phyloP scores from a whole-genome alignment of 1,284 basidiomycete species.

The Cutaneotrichosporon dermatis region DNA sequence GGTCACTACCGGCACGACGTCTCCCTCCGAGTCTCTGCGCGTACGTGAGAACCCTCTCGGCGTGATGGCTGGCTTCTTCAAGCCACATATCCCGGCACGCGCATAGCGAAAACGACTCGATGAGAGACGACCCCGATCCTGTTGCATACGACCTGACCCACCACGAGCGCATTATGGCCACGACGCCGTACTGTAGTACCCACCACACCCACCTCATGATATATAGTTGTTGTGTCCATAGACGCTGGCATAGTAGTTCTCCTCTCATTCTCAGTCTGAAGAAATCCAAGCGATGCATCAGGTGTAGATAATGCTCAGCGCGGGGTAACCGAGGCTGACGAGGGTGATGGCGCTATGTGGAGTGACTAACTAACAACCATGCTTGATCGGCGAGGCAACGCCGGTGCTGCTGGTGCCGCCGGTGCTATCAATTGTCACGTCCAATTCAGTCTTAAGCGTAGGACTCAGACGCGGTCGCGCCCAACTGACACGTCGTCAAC shows the following conservation, averaged over 20 bases:
- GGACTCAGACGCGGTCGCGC: too few species aligned
- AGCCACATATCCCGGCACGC: constrained; percentile 5
- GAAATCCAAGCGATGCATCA: constrained; percentile 37
- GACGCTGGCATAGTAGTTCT: not conserved
- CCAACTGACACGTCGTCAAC: too few species aligned
- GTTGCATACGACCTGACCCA: not conserved
- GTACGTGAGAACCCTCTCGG: constrained; percentile 31
- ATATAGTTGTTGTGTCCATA: constrained; percentile 5
- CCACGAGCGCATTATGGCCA: not conserved
- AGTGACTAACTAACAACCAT: too few species aligned
- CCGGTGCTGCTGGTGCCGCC: too few species aligned
- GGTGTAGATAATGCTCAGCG: constrained; percentile 53
- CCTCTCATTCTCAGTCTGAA: not conserved
- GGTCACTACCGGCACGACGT: constrained; percentile 27
- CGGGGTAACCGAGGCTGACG: too few species aligned
- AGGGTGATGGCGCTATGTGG: too few species aligned
- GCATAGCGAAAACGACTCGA: not conserved
- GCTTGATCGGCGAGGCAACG: too few species aligned
- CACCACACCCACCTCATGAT: not conserved
- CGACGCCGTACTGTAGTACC: not conserved
- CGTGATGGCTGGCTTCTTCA: constrained; percentile 27
- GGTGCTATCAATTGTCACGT: too few species aligned
- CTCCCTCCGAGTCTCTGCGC: constrained; percentile 12
- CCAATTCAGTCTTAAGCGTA: too few species aligned
- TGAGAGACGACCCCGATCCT: not conserved